Evolutionary conservation across 1,284 basidiomycete species (phyloP).

Genomic region (Ganoderma multipileum): DNA sequence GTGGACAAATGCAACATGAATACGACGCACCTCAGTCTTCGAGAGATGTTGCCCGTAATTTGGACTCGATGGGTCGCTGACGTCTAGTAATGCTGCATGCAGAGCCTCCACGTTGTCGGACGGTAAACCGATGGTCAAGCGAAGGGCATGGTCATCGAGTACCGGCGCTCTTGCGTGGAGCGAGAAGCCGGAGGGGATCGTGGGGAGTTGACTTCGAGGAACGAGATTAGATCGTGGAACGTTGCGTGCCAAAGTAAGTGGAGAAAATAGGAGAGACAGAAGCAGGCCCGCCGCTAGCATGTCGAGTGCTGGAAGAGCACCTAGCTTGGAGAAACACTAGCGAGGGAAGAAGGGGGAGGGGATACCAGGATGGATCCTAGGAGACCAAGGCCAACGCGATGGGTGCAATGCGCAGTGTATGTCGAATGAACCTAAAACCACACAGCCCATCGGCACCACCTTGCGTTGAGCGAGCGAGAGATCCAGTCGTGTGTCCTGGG

Average conservation of each 20-base stretch:
- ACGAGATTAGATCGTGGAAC: not conserved
- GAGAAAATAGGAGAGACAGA: not conserved
- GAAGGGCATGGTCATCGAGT: constrained; percentile 20
- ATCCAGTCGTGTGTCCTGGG: not conserved
- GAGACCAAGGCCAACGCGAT: not conserved
- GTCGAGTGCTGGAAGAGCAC: not conserved
- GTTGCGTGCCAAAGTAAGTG: not conserved
- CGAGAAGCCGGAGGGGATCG: constrained; percentile 3
- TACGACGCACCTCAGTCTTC: constrained; percentile 34
- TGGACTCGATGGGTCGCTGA: constrained; percentile 37
- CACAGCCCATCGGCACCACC: not conserved
- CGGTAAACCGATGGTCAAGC: constrained; percentile 32
- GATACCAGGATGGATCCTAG: not conserved
- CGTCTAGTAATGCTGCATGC: constrained; percentile 33
- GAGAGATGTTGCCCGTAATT: constrained; percentile 39
- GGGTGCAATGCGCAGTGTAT: not conserved
- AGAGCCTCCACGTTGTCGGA: constrained; percentile 34
- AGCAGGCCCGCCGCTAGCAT: constrained; percentile 8
- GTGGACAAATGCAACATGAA: not conserved
- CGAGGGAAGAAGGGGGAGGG: not conserved
- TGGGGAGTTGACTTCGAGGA: constrained; percentile 1
- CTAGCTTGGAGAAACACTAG: not conserved
- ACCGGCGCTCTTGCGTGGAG: not conserved
- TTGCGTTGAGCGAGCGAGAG: not conserved
- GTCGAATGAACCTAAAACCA: not conserved